Percentiles rank a stretch among this genome's conserved stretches.
These are phyloP conservation scores for Sanghuangporus weigelae DNA, from an alignment of 1,284 basidiomycete genomes.

Conservation along the genomic window DNA sequence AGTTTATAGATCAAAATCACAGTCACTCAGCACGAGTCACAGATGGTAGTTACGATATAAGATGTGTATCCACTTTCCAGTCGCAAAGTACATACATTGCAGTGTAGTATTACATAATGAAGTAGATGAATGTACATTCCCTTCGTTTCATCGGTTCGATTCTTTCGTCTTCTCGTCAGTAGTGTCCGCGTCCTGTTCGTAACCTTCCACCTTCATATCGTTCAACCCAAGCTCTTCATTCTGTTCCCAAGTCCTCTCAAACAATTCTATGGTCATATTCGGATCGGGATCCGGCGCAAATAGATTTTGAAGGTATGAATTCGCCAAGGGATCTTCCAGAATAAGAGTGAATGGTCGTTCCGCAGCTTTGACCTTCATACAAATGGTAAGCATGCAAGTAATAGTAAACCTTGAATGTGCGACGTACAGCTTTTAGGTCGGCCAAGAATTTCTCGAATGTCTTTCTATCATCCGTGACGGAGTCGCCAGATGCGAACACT, in stretches of 20 bases:
- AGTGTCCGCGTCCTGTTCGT: slow-evolving; percentile 36
- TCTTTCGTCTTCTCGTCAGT: neutral
- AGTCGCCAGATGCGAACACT: slow-evolving; percentile 79
- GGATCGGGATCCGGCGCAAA: slow-evolving; percentile 92
- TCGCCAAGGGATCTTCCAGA: slow-evolving; percentile 92
- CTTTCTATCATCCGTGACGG: slow-evolving; percentile 42
- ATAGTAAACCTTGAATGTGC: neutral
- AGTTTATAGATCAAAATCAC: neutral
- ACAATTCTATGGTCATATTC: slow-evolving; percentile 81
- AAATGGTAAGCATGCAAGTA: neutral
- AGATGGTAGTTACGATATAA: neutral
- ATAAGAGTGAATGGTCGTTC: slow-evolving; percentile 85
- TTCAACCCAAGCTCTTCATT: slow-evolving; percentile 96
- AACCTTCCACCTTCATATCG: slow-evolving; percentile 92
- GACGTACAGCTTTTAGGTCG: slow-evolving; percentile 69
- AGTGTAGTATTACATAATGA: neutral
- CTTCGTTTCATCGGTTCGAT: neutral
- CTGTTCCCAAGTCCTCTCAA: slow-evolving; percentile 85
- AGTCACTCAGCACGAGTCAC: neutral
- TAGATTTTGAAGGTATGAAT: slow-evolving; percentile 94
- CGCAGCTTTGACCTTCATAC: slow-evolving; percentile 69
- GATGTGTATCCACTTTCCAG: neutral
- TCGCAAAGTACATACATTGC: too few relatives aligned
- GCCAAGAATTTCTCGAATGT: slow-evolving; percentile 76
- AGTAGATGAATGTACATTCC: neutral